Conservation (phyloP, 2,329 filamentous ascomycete genomes). For the Alternaria novae-zelandiae region DNA sequence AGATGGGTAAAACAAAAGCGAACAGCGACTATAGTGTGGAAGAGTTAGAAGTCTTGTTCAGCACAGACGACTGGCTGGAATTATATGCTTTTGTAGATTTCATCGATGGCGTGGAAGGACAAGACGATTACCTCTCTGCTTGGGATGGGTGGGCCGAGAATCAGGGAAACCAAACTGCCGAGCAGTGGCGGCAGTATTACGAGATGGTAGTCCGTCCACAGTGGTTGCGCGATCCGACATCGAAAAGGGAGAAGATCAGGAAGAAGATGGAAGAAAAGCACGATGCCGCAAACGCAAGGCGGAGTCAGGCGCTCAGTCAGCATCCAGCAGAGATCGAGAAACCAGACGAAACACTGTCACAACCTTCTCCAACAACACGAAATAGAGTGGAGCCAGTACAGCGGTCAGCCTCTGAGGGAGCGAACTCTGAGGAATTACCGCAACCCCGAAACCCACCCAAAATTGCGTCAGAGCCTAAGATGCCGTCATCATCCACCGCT, state of each 20-base stretch:
- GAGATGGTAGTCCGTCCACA: constrained; percentile 42
- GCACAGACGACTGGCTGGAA: constrained; percentile 37
- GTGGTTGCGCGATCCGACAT: constrained; percentile 34
- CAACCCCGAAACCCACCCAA: constrained; percentile 1
- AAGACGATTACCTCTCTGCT: constrained; percentile 17
- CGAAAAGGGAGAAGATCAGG: constrained; percentile 32
- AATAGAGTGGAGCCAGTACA: neutral
- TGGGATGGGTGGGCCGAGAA: constrained; percentile 36
- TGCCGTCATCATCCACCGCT: constrained; percentile 30
- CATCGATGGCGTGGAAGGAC: constrained; percentile 16
- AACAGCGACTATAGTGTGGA: constrained; percentile 24
- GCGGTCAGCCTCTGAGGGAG: constrained; percentile 10
- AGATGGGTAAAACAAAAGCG: constrained; percentile 1
- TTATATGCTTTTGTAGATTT: constrained; percentile 37
- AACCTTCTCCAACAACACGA: neutral
- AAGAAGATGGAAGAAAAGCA: constrained; percentile 21
- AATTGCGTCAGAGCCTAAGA: constrained; percentile 9
- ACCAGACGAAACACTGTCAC: neutral
- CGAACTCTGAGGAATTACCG: constrained; percentile 19
- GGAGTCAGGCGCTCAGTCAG: constrained; percentile 14
- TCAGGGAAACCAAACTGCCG: constrained; percentile 26
- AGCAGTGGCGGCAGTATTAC: constrained; percentile 45
- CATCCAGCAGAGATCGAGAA: constrained; percentile 11
- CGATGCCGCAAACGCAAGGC: neutral
- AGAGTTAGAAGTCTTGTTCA: constrained; percentile 32